Evolutionary conservation across 768 basidiomycete genomes (phyloP).

Genomic region (Kockovaella imperatae): DNA sequence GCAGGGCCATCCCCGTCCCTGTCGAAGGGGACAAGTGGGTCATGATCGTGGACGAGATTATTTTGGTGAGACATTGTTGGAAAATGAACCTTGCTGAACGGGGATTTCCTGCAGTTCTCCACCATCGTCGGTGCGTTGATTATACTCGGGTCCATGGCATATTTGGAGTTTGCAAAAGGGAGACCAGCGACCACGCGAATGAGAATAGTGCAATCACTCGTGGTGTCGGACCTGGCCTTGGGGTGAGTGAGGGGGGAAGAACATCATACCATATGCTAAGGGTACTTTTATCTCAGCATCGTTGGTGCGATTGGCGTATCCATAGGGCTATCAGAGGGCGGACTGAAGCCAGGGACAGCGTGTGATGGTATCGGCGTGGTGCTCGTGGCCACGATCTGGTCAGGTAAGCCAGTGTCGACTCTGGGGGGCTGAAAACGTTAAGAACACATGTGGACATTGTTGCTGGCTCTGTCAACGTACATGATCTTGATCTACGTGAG

Average conservation of each 20-base stretch:
- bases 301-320: slow-evolving; percentile 30
- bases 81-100: neutral
- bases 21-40: slow-evolving; percentile 25
- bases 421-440: neutral
- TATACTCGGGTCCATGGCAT: slow-evolving; percentile 35
- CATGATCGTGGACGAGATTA: slow-evolving; percentile 30
- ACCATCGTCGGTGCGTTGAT: slow-evolving; percentile 36
- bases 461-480: slow-evolving; percentile 42
- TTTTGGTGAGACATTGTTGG: slow-evolving; percentile 16
- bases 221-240: slow-evolving; percentile 34
- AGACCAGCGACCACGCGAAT: slow-evolving; percentile 37
- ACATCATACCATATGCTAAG: neutral
- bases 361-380: slow-evolving; percentile 39
- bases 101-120: slow-evolving; percentile 11
- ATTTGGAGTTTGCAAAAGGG: slow-evolving; percentile 26
- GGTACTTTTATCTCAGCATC: slow-evolving; percentile 13
- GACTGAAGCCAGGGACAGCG: slow-evolving; percentile 15
- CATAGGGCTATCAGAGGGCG: slow-evolving; percentile 15
- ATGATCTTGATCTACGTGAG: slow-evolving; percentile 45
- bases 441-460: slow-evolving; percentile 45
- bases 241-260: slow-evolving; percentile 27
- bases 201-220: slow-evolving; percentile 40
- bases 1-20: too few species aligned
- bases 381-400: slow-evolving; percentile 33
- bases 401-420: slow-evolving; percentile 18